Percentiles rank a stretch among this genome's conserved stretches.
phyloP scores from a whole-genome alignment of 441 rosid genomes.

The Pelargonium citronellum region DNA sequence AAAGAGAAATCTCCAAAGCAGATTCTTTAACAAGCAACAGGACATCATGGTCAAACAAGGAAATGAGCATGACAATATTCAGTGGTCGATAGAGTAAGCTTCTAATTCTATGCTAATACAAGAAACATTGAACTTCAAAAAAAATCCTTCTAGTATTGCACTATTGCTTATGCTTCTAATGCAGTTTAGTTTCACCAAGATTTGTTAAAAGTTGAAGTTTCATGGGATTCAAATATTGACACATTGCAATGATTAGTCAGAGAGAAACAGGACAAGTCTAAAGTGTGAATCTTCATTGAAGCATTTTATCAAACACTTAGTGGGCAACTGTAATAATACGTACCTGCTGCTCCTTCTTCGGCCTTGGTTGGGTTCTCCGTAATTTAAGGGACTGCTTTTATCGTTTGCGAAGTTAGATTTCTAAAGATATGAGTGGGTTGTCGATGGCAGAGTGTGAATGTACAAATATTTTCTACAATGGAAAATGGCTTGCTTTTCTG shows the following conservation, averaged over 20 bases:
- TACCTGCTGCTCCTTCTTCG: background rate
- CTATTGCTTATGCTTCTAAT: background rate
- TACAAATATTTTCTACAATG: too few species aligned
- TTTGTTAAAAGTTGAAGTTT: background rate
- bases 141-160: background rate
- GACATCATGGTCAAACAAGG: background rate
- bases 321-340: background rate
- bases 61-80: background rate
- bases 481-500: too few species aligned
- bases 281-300: background rate
- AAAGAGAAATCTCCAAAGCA: background rate
- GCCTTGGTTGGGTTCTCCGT: background rate
- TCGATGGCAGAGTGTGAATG: too few species aligned
- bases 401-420: too few species aligned
- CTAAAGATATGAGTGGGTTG: too few species aligned
- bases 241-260: too few species aligned
- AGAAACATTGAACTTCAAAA: too few species aligned
- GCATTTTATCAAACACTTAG: background rate
- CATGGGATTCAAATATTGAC: background rate
- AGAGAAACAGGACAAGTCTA: background rate
- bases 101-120: background rate
- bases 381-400: too few species aligned
- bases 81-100: background rate
- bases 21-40: background rate
- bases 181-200: background rate